Conservation (phyloP, 495 filamentous ascomycete genomes). For the Penicillium pulvis region DNA sequence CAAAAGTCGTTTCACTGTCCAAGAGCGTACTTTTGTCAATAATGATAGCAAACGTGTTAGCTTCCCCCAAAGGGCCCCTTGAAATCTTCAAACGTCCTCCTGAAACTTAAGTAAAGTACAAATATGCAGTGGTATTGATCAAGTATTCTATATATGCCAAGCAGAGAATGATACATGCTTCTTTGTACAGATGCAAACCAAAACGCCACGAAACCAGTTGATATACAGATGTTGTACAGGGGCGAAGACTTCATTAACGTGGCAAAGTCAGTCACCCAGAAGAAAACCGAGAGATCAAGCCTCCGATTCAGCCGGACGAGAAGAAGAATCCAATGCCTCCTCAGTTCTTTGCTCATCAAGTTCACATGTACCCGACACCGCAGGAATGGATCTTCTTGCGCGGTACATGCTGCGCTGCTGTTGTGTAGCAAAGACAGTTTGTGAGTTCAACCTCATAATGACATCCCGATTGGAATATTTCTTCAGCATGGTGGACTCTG, state of each 20-base stretch:
- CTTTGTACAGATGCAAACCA: conserved; percentile 14
- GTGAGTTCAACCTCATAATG: background rate
- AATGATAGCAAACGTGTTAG: background rate
- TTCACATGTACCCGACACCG: background rate
- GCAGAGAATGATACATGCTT: conserved; percentile 2
- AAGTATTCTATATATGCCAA: conserved; percentile 1
- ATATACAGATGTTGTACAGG: conserved; percentile 29
- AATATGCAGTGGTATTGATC: background rate
- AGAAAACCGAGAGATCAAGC: background rate
- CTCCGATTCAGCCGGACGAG: background rate
- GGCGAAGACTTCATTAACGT: background rate
- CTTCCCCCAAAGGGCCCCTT: no score
- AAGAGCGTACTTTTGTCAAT: background rate
- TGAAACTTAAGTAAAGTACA: background rate
- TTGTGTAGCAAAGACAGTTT: conserved; percentile 18
- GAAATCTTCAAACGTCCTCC: no score
- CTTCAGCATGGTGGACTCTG: conserved; percentile 30
- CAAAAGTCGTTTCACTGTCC: background rate
- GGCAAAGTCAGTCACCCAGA: background rate
- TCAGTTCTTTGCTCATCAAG: background rate
- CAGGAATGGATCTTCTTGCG: background rate
- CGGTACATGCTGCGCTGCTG: conserved; percentile 20
- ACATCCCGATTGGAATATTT: conserved; percentile 32
- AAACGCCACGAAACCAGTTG: conserved; percentile 16
- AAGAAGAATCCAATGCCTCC: background rate